A percentile compares a stretch with the other conserved stretches of the same genome.
Evolutionary conservation across 1,284 basidiomycete species (phyloP).

Genomic region (Meripilus lineatus): DNA sequence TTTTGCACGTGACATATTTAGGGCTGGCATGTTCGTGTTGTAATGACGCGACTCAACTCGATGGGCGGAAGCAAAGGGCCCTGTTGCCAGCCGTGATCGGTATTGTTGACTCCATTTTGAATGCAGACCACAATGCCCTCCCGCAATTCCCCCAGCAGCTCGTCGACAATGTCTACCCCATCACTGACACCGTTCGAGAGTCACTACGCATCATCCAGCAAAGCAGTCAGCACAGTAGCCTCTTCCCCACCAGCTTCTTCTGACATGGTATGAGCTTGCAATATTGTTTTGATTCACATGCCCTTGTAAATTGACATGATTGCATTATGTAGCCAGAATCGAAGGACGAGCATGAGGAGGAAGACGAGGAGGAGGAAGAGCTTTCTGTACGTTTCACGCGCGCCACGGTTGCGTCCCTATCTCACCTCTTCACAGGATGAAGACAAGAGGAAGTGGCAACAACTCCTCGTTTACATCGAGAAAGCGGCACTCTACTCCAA

Average conservation of each 20-base stretch:
- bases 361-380: constrained; percentile 12
- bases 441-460: constrained; percentile 39
- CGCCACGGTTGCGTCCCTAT: neutral
- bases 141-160: constrained; percentile 2
- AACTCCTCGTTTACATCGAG: constrained; percentile 56
- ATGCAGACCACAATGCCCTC: no score
- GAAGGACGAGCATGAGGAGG: neutral
- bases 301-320: neutral
- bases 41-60: no score
- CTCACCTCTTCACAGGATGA: constrained; percentile 30
- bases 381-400: constrained; percentile 7
- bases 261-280: constrained; percentile 7
- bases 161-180: neutral
- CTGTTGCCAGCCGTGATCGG: no score
- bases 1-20: no score
- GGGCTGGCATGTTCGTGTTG: no score
- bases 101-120: no score
- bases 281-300: neutral
- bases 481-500: constrained; percentile 59
- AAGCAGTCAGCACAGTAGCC: constrained; percentile 9
- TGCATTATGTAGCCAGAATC: neutral
- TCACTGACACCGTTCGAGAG: neutral
- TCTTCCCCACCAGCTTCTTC: constrained; percentile 10
- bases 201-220: neutral
- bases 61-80: no score